Percentiles rank a stretch among this genome's conserved stretches.
Evolutionary conservation across 2,329 filamentous ascomycete genomes (phyloP).

Genomic region (Claviceps sp.): DNA sequence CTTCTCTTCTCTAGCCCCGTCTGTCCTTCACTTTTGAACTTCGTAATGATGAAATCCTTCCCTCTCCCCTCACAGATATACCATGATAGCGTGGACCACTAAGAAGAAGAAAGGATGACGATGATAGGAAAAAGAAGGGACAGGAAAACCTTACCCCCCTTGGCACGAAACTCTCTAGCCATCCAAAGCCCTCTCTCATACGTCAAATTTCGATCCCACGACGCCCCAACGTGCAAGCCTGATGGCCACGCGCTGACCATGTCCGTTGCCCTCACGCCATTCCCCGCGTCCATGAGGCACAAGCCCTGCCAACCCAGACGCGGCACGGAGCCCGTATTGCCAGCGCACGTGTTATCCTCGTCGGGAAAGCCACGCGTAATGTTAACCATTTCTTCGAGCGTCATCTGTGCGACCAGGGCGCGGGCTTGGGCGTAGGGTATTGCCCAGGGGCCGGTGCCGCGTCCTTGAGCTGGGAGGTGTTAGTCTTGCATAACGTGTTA

Average conservation of each 20-base stretch:
- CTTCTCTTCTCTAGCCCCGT: not conserved
- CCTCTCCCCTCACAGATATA: not conserved
- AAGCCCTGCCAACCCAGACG: conserved; percentile 32
- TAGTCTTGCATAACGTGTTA: no score
- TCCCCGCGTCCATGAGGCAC: conserved; percentile 36
- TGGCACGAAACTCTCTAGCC: conserved; percentile 42
- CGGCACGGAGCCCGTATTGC: conserved; percentile 32
- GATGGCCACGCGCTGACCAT: conserved; percentile 35
- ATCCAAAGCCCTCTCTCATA: conserved; percentile 37
- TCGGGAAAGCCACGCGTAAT: conserved; percentile 35
- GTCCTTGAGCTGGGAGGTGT: conserved; percentile 14
- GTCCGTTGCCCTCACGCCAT: conserved; percentile 34
- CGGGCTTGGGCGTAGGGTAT: conserved; percentile 45
- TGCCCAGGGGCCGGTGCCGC: conserved; percentile 33
- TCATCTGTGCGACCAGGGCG: conserved; percentile 45
- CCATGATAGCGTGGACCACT: not conserved
- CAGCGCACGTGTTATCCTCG: conserved; percentile 35
- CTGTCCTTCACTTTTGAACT: not conserved
- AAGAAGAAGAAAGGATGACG: not conserved
- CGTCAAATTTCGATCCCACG: conserved; percentile 41
- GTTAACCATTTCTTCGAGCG: conserved; percentile 49
- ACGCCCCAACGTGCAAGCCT: conserved; percentile 32
- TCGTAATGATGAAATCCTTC: not conserved
- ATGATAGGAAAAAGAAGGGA: not conserved
- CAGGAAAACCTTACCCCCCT: conserved; percentile 34